phyloP scores from a whole-genome alignment of 768 basidiomycete genomes.

The Lyophyllum decastes region DNA sequence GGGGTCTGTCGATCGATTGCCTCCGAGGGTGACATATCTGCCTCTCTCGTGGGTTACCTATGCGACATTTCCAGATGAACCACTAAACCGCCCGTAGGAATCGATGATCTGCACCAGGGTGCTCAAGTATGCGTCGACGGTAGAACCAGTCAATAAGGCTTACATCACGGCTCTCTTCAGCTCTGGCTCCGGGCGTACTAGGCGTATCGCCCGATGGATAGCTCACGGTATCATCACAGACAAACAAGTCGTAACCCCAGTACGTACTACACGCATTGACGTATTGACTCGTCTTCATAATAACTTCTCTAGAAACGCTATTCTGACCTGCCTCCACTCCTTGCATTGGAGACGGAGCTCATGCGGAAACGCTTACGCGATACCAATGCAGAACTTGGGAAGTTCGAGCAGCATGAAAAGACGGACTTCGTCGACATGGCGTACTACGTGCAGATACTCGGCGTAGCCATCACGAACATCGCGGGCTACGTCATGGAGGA shows the following conservation, averaged over 20 bases:
- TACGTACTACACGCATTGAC: conserved; percentile 17
- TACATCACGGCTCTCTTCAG: conserved; percentile 52
- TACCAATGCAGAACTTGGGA: conserved; percentile 29
- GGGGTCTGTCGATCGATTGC: conserved; percentile 44
- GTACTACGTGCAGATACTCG: conserved; percentile 57
- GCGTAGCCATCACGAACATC: conserved; percentile 58
- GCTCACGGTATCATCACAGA: conserved; percentile 50
- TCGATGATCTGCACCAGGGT: conserved; percentile 45
- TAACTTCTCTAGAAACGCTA: conserved; percentile 38
- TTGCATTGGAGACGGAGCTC: conserved; percentile 51
- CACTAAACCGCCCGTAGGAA: conserved; percentile 38
- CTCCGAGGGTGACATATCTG: conserved; percentile 25
- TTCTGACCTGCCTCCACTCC: conserved; percentile 49
- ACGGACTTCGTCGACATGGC: conserved; percentile 65
- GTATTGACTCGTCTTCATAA: conserved; percentile 4
- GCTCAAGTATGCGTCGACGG: conserved; percentile 35
- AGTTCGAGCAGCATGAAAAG: conserved; percentile 55
- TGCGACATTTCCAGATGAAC: background rate
- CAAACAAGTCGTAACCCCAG: conserved; percentile 19
- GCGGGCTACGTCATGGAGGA: conserved; percentile 58
- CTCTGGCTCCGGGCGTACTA: conserved; percentile 47
- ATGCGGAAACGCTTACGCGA: conserved; percentile 32
- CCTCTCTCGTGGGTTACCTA: conserved; percentile 25
- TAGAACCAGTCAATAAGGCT: conserved; percentile 52
- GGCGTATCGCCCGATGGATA: conserved; percentile 58